Percentiles rank a stretch among this genome's conserved stretches.
Conservation (phyloP, 164 flowering plant genomes). For the Nymphaea thermarum region DNA sequence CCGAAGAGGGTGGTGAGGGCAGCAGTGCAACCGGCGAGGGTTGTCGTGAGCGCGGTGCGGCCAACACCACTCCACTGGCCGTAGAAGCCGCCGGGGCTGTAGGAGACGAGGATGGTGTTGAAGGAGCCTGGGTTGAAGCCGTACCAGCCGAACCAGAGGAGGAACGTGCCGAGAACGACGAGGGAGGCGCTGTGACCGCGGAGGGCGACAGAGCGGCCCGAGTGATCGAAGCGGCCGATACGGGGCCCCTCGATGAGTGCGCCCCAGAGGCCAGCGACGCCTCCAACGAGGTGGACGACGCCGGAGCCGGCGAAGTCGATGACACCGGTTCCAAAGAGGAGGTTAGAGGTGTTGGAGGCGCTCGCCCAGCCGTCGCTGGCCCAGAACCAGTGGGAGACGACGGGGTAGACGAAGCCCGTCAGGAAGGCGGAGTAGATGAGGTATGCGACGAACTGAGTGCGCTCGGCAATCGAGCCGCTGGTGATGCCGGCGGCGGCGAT, state of each 20-base stretch:
- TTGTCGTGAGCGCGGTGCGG: conserved; percentile 67
- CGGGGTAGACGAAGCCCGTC: conserved; percentile 72
- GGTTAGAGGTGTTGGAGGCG: conserved; percentile 12
- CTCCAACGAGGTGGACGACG: conserved; percentile 72
- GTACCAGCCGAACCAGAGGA: conserved; percentile 83
- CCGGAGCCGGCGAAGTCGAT: conserved; percentile 73
- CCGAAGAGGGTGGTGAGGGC: conserved; percentile 58
- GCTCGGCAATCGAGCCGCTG: conserved; percentile 65
- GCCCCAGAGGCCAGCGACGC: conserved; percentile 69
- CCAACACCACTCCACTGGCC: conserved; percentile 73
- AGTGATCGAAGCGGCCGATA: conserved; percentile 46
- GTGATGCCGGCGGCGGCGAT: conserved; percentile 84
- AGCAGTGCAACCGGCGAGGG: conserved; percentile 60
- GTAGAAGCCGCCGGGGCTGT: conserved; percentile 6
- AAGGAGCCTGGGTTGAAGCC: conserved; percentile 84
- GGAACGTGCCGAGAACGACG: conserved; percentile 61
- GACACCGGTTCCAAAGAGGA: conserved; percentile 48
- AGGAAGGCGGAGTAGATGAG: conserved; percentile 53
- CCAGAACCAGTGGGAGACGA: conserved; percentile 81
- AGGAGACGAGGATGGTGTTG: conserved; percentile 27
- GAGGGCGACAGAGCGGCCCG: conserved; percentile 32
- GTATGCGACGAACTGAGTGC: conserved; percentile 72
- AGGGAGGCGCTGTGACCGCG: conserved; percentile 55
- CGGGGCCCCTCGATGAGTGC: conserved; percentile 67
- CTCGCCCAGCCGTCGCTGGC: conserved; percentile 69